phyloP scores from a whole-genome alignment of 495 filamentous ascomycete species.

The Xylaria longipes region DNA sequence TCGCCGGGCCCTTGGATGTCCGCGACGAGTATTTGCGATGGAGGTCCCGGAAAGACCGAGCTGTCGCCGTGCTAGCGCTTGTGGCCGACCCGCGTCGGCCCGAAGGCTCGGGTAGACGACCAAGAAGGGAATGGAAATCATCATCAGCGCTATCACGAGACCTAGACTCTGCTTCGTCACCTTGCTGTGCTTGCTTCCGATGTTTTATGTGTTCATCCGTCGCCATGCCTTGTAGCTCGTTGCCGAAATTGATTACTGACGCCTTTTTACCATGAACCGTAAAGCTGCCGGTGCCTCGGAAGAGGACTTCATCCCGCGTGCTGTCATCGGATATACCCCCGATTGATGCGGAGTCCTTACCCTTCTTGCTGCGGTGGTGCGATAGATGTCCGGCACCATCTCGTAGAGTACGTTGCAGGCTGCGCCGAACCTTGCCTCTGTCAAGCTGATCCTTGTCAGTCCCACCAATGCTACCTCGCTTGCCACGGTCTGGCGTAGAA shows the following conservation, averaged over 20 bases:
- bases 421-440: conserved; percentile 75
- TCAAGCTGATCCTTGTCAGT: conserved; percentile 51
- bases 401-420: conserved; percentile 91
- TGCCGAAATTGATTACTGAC: conserved; percentile 91
- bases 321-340: conserved; percentile 67
- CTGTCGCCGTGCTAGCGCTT: conserved; percentile 63
- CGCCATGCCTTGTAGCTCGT: conserved; percentile 81
- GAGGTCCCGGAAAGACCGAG: conserved; percentile 60
- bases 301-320: conserved; percentile 67
- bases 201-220: conserved; percentile 74
- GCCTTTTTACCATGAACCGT: conserved; percentile 98
- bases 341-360: conserved; percentile 73
- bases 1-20: conserved; percentile 34
- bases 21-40: conserved; percentile 59
- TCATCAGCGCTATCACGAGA: conserved; percentile 38
- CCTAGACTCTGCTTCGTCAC: conserved; percentile 40
- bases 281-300: conserved; percentile 83
- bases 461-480: conserved; percentile 33
- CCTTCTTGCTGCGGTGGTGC: conserved; percentile 76
- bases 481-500: conserved; percentile 43
- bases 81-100: conserved; percentile 59
- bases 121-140: conserved; percentile 46
- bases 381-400: conserved; percentile 71
- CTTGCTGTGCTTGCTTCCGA: conserved; percentile 43
- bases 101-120: conserved; percentile 39